Conservation (phyloP, 2,329 filamentous ascomycete genomes). For the Alternaria ethzedia region DNA sequence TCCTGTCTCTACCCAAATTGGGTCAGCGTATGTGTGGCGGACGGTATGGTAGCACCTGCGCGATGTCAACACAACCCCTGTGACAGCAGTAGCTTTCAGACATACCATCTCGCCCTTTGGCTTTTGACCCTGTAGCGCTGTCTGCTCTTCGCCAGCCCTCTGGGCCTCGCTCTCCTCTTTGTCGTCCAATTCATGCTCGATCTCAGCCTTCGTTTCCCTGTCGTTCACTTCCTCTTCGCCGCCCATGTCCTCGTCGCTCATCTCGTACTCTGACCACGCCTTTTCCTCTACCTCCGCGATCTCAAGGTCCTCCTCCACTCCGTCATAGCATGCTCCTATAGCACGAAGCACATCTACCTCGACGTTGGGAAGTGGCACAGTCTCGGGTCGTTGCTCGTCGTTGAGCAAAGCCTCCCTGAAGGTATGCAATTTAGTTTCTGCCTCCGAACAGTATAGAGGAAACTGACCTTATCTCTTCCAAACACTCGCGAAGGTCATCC, state of each 20-base stretch:
- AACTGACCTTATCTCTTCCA: background rate
- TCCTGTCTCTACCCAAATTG: background rate
- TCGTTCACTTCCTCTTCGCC: background rate
- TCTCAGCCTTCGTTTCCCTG: background rate
- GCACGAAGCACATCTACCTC: background rate
- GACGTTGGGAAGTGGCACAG: background rate
- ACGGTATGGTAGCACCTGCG: background rate
- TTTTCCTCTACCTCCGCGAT: background rate
- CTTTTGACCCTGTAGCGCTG: background rate
- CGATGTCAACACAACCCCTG: background rate
- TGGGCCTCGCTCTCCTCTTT: background rate
- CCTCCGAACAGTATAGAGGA: fast-evolving
- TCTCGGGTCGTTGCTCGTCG: background rate
- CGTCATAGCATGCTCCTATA: background rate
- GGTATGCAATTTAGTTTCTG: background rate
- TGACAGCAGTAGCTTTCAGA: background rate
- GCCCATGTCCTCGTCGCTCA: background rate
- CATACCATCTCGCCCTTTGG: background rate
- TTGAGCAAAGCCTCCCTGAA: background rate
- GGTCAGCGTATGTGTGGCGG: background rate
- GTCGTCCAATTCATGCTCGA: background rate
- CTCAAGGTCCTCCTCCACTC: background rate
- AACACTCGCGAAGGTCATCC: background rate
- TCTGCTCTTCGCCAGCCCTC: background rate
- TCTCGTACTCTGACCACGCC: background rate